Evolutionary conservation across 345 rosid genomes (phyloP).

Genomic region (Rhodamnia argentea): DNA sequence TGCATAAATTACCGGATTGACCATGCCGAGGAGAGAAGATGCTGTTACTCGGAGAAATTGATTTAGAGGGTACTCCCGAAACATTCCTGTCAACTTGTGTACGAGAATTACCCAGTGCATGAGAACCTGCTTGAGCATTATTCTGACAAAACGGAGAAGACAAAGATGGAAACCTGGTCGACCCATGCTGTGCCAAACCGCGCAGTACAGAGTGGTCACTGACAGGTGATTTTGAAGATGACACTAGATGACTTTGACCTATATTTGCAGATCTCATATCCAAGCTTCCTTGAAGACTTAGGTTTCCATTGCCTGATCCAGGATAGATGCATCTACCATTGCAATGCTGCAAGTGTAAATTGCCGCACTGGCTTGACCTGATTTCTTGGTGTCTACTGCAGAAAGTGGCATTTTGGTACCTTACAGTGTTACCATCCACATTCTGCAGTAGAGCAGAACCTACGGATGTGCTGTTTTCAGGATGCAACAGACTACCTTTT

Average conservation of each 20-base stretch:
- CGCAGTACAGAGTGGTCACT: slow-evolving; percentile 1
- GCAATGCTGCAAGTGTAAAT: not conserved
- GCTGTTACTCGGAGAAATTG: not conserved
- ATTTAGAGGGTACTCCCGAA: not conserved
- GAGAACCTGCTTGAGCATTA: slow-evolving; percentile 6
- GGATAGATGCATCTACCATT: not conserved
- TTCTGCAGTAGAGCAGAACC: not conserved
- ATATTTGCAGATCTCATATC: not conserved
- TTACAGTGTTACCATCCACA: not conserved
- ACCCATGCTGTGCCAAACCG: not conserved
- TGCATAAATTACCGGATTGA: not conserved
- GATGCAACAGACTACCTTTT: not conserved
- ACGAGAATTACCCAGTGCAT: not conserved
- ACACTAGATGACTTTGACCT: not conserved
- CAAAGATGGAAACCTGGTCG: not conserved
- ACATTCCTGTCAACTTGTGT: not conserved
- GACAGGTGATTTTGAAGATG: not conserved
- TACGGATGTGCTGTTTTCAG: not conserved
- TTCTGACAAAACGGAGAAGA: not conserved
- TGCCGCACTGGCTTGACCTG: not conserved
- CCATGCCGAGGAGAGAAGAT: not conserved
- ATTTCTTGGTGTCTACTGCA: not conserved
- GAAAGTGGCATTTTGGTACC: not conserved
- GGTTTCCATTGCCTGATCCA: not conserved
- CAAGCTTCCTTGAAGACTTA: not conserved